Evolutionary conservation across 768 basidiomycete species (phyloP).

Genomic region (Termitomyces sp.): DNA sequence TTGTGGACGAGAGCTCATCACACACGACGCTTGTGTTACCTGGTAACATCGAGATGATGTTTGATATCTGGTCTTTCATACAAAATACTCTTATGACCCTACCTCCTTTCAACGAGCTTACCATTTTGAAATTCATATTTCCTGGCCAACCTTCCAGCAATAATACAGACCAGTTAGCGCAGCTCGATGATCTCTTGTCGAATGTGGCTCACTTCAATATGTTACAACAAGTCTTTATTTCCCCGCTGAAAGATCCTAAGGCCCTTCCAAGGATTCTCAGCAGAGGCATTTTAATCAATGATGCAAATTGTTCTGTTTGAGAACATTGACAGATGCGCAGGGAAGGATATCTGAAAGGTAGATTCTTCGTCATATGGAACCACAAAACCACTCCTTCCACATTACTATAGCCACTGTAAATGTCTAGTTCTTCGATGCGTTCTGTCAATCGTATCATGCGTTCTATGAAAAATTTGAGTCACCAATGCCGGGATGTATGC

Average conservation of each 20-base stretch:
- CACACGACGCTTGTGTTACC: no score
- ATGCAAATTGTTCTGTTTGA: not conserved
- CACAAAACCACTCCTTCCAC: not conserved
- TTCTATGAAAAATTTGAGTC: no score
- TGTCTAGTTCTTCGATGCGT: not conserved
- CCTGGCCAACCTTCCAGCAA: not conserved
- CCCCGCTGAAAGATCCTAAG: not conserved
- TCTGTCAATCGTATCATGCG: no score
- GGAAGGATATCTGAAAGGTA: not conserved
- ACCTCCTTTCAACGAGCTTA: not conserved
- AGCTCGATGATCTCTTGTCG: not conserved
- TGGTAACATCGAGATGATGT: no score
- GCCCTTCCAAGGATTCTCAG: not conserved
- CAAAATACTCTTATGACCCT: not conserved
- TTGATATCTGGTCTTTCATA: not conserved
- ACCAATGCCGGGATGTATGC: not conserved
- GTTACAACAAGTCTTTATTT: not conserved
- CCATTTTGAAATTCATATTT: not conserved
- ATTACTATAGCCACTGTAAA: not conserved
- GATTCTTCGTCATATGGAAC: no score
- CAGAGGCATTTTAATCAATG: not conserved
- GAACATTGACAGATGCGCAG: not conserved
- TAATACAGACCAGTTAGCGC: no score
- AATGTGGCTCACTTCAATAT: not conserved
- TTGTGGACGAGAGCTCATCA: not conserved